Percentiles rank a stretch among this genome's conserved stretches.
These are phyloP conservation scores for Leccinum ochraceum DNA, from an alignment of 768 basidiomycete genomes.

Conservation along the genomic window DNA sequence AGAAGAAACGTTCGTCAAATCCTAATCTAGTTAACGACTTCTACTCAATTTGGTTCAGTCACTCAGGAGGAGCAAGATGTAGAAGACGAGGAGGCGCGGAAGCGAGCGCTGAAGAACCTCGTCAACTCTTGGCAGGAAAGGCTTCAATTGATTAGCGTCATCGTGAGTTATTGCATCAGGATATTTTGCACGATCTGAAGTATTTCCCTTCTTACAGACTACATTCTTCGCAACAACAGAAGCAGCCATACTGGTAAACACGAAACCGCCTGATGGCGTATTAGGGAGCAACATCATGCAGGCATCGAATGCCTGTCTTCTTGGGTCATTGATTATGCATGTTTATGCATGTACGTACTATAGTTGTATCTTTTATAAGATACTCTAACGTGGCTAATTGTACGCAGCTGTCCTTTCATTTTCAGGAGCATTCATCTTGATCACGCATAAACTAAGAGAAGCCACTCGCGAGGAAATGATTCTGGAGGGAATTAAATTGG, in stretches of 20 bases:
- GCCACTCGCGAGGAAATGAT: constrained; percentile 50
- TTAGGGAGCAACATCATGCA: constrained; percentile 19
- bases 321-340: constrained; percentile 55
- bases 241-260: constrained; percentile 49
- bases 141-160: constrained; percentile 59
- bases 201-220: constrained; percentile 38
- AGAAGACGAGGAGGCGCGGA: constrained; percentile 45
- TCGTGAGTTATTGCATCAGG: constrained; percentile 38
- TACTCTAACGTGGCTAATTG: background rate
- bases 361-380: background rate
- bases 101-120: constrained; percentile 48
- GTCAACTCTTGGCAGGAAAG: constrained; percentile 63
- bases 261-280: constrained; percentile 33
- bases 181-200: background rate
- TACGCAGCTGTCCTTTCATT: constrained; percentile 46
- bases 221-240: constrained; percentile 65
- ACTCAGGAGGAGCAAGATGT: constrained; percentile 53
- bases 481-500: constrained; percentile 31
- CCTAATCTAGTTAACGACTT: background rate
- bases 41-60: constrained; percentile 24
- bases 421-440: constrained; percentile 55
- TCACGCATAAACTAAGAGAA: constrained; percentile 54
- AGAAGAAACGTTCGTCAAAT: constrained; percentile 23
- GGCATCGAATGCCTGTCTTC: constrained; percentile 47
- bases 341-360: constrained; percentile 46